Conservation (phyloP, 305 asterid species). For the Stenogyne calaminthoides region DNA sequence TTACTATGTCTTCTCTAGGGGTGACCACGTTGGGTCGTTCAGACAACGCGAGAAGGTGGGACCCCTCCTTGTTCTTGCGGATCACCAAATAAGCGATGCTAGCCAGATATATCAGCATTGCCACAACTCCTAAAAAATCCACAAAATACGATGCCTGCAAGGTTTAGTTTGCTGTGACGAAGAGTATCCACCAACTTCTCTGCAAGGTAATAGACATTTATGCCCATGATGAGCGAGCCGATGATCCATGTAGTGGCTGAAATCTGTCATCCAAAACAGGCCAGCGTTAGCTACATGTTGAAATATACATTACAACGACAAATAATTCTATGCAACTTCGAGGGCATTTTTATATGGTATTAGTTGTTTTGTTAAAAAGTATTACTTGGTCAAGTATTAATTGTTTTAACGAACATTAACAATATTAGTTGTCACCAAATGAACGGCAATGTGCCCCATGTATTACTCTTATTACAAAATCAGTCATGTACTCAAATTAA, state of each 20-base stretch:
- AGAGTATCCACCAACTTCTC: conserved; percentile 64
- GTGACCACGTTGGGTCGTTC: conserved; percentile 43
- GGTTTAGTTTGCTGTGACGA: conserved; percentile 46
- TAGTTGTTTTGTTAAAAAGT: no score
- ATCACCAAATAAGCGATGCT: conserved; percentile 65
- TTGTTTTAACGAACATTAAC: no score
- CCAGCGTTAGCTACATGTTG: neutral
- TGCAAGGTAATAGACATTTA: conserved; percentile 73
- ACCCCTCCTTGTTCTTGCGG: conserved; percentile 63
- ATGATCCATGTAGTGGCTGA: conserved; percentile 81
- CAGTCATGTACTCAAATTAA: no score
- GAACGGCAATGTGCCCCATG: no score
- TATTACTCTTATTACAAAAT: no score
- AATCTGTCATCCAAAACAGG: conserved; percentile 42
- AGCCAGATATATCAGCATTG: conserved; percentile 65
- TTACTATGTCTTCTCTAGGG: conserved; percentile 73
- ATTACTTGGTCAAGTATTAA: no score
- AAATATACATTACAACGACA: no score
- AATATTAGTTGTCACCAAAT: no score
- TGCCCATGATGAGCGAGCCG: conserved; percentile 77
- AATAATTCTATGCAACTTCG: no score
- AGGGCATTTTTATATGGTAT: no score
- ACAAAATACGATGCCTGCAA: conserved; percentile 49
- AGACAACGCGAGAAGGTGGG: conserved; percentile 60
- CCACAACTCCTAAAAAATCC: conserved; percentile 67